Conservation (phyloP, 257 asterid species). For the Handroanthus guayacan region DNA sequence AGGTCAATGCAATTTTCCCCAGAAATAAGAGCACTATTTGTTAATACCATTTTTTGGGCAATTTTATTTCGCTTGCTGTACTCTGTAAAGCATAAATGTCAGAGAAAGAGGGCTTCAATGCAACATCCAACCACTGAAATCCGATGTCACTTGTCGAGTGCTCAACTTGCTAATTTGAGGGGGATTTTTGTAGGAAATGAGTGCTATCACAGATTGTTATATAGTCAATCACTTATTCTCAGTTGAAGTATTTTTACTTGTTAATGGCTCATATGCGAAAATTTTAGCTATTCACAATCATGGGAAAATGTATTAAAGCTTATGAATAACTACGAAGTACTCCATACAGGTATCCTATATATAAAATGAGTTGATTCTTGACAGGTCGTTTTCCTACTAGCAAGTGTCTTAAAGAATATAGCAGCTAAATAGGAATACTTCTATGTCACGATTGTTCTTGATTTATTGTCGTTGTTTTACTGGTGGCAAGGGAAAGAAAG, state of each 20-base stretch:
- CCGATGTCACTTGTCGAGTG: too few species aligned
- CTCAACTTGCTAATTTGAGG: neutral
- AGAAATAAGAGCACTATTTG: too few species aligned
- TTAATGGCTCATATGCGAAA: neutral
- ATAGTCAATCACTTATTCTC: neutral
- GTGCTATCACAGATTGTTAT: constrained; percentile 9
- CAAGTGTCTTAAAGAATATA: neutral
- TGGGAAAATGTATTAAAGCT: neutral
- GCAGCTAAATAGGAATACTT: neutral
- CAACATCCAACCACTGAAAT: too few species aligned
- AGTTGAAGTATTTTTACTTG: neutral
- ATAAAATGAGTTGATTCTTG: neutral
- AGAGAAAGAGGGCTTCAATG: too few species aligned
- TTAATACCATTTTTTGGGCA: too few species aligned
- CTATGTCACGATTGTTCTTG: neutral
- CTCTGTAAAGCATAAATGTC: too few species aligned
- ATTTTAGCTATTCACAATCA: constrained; percentile 9
- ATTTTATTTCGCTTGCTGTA: too few species aligned
- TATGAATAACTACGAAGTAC: constrained; percentile 1
- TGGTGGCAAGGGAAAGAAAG: neutral
- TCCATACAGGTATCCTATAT: neutral
- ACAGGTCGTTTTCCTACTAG: neutral
- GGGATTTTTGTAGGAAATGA: neutral
- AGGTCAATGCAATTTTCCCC: too few species aligned
- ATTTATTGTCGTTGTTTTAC: neutral